Evolutionary conservation across 2,329 filamentous ascomycete species (phyloP), one percentile per base, ranked within the genome.

Genomic region (Hypomyces rosellus): DNA sequence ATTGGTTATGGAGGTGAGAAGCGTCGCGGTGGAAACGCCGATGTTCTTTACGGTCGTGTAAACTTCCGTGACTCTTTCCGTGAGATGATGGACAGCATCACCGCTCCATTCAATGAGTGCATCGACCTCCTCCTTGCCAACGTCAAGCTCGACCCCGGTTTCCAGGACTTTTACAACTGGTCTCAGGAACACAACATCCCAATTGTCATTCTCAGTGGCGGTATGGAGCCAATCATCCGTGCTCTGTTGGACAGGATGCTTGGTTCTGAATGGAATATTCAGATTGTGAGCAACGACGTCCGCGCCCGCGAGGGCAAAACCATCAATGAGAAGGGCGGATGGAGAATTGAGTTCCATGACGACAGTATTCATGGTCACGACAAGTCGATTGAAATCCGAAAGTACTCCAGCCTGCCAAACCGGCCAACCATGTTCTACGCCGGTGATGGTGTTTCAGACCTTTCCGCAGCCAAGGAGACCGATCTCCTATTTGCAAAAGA

Each of bases 341-440:
- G 93, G 93, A 75, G 85, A 63, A 92, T 99, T 60, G 75, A 81
- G 52, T 99, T 85, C 71, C 90, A 89, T 63, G 91, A 99, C 65
- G 89, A 92, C 54, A 88, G 86, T 64, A 78, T 84, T 52, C 95
- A 95, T 62, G 93, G 93, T n/a, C 93, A 99, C 66, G 92, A 99
- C 77, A 99, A 99, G 80, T 91, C 86, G 22, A 75, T 92, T 48
- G 89, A 93, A 65, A 89, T 99, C 62, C 83, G 88, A 57, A 89
- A 89, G 46, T 97, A 97, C 70, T 85, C 86, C 2, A 76, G 82
- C 22, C 75, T 95, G 40, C 83, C 88, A 0, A 70, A 86, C 62
- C 79, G 90, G 39, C 93, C 93, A 2, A 84, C 82, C 37, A 81
- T 97, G 72, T 89, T 97, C 68, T 99, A 99, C 63, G 92, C 93